Evolutionary conservation across 257 asterid species (phyloP).

Genomic region (Lycium barbarum): DNA sequence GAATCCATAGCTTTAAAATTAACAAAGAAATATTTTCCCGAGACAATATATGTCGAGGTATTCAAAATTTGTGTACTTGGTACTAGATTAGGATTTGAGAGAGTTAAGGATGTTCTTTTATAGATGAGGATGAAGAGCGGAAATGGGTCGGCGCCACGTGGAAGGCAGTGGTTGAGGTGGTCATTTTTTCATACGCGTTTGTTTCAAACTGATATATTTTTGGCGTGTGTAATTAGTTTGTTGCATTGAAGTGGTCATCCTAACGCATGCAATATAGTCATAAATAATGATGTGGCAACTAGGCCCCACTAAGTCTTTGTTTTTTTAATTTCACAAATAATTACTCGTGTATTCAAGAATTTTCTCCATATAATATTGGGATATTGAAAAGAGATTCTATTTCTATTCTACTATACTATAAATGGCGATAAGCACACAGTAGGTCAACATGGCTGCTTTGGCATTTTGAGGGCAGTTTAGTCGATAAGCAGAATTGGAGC

Average conservation of each 20-base stretch:
- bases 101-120: background rate
- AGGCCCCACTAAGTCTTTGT: no score
- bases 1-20: slow-evolving; percentile 36
- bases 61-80: background rate
- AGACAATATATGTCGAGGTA: background rate
- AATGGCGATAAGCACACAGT: no score
- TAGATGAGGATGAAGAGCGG: background rate
- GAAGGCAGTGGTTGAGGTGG: background rate
- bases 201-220: background rate
- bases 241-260: background rate
- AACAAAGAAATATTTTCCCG: no score
- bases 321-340: no score
- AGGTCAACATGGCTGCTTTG: no score
- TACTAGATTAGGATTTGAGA: no score
- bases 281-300: no score
- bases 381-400: no score
- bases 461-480: no score
- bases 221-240: background rate
- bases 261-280: background rate
- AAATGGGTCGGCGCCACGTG: background rate
- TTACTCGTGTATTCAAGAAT: no score
- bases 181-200: background rate
- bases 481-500: no score
- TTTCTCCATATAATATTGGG: background rate
- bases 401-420: no score